Evolutionary conservation across 1,284 basidiomycete species (phyloP).

Genomic region (Ceratobasidium sp.): DNA sequence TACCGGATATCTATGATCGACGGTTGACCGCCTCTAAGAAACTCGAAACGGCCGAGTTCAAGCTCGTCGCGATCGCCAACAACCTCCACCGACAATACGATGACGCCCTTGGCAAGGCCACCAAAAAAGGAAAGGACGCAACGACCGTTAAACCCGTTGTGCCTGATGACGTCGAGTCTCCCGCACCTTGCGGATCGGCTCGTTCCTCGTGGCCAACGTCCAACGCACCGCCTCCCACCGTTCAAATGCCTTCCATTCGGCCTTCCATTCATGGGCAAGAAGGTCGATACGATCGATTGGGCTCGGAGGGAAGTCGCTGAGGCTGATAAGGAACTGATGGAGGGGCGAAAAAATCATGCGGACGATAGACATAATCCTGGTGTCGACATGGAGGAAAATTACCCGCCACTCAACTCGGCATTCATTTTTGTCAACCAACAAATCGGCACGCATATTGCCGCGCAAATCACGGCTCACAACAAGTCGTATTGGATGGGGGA

Average conservation of each 20-base stretch:
- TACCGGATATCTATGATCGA: conserved; percentile 73
- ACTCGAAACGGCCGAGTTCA: conserved; percentile 75
- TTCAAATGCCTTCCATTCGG: conserved; percentile 70
- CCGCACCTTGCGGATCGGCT: conserved; percentile 64
- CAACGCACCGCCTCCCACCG: conserved; percentile 69
- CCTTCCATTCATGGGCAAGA: conserved; percentile 74
- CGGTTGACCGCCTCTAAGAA: conserved; percentile 69
- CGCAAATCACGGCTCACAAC: conserved; percentile 71
- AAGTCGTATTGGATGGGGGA: conserved; percentile 69
- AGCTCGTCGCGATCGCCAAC: conserved; percentile 68
- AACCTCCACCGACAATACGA: conserved; percentile 56
- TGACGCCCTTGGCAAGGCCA: conserved; percentile 53
- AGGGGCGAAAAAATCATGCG: conserved; percentile 60
- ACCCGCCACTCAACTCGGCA: conserved; percentile 74
- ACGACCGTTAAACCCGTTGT: conserved; percentile 40
- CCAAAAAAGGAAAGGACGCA: conserved; percentile 49
- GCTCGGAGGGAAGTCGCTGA: conserved; percentile 75
- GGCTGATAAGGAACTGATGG: conserved; percentile 66
- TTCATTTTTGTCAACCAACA: conserved; percentile 87
- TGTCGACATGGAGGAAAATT: conserved; percentile 65
- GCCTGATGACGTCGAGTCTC: conserved; percentile 51
- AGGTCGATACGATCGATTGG: conserved; percentile 82
- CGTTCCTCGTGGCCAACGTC: conserved; percentile 68
- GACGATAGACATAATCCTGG: conserved; percentile 56
- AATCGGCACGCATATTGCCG: conserved; percentile 79